Evolutionary conservation across 176 grass and related monocot species (phyloP), one percentile per base, ranked within the genome.

Genomic region (Ampelocalamus luodianensis): DNA sequence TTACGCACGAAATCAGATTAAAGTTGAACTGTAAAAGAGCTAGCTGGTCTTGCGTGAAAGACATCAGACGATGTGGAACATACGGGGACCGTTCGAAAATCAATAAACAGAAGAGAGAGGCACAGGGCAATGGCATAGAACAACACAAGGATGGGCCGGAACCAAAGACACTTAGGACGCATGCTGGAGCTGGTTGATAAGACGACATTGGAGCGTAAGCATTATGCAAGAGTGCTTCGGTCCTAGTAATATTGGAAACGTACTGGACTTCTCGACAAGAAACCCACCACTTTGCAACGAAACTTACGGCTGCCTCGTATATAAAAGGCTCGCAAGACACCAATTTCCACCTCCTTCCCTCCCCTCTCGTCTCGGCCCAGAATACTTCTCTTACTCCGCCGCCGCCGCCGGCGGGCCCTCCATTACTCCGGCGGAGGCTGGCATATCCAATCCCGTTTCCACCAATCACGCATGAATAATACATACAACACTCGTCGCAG

Each of bases 301-400:
- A 27, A 49, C 65, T 56, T 20, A 64, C 54, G 58, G 38, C 49
- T 26, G 50, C 76, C 15, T n/a, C 60, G 8, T 65, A 5, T 81
- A 89, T 85, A 89, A 85, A 80, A 58, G n/a, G 27, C 37, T n/a
- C 87, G 10, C 36, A 26, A 20, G 22, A 1, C 61, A 60, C 61
- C 63, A 27, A 62, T 18, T 18, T 24, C 75, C 72, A 10, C 51
- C 23, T 51, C 22, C 46, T 27, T 32, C 59, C 37, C 14, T 10
- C 32, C 29, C 59, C n/a, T 20, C 42, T 24, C 71, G 24, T 58
- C 74, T 65, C 63, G 9, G 15, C 48, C 10, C 13, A 16, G 68
- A 51, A 18, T 6, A 79, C 38, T 20, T 36, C 32, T 18, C 55
- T 43, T 39, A 34, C 13, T 17, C 37, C 43, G 5, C 26, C 46